Conservation (phyloP, 768 basidiomycete species). For the Pulveroboletus sp. region DNA sequence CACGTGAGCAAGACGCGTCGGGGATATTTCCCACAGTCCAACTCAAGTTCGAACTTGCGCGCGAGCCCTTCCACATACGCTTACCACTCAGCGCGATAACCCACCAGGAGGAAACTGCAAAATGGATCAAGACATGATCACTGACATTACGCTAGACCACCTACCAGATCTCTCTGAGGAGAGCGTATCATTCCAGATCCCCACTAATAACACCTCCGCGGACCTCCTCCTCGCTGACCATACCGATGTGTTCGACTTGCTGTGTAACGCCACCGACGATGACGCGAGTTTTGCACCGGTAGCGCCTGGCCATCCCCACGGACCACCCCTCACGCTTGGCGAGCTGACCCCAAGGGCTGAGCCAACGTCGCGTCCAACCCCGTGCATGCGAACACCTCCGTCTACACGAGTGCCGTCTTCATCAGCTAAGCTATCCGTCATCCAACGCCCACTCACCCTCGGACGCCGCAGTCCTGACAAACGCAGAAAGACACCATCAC, state of each 20-base stretch:
- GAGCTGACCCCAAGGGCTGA: slow-evolving; percentile 40
- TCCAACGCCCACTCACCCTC: slow-evolving; percentile 7
- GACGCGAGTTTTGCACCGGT: slow-evolving; percentile 38
- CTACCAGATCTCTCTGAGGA: slow-evolving; percentile 49
- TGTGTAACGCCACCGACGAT: slow-evolving; percentile 27
- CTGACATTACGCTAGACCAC: slow-evolving; percentile 47
- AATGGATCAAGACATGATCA: slow-evolving; percentile 24
- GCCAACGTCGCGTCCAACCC: not conserved
- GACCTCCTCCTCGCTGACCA: slow-evolving; percentile 40
- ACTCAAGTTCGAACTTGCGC: slow-evolving; percentile 6
- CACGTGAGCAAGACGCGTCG: slow-evolving; percentile 30
- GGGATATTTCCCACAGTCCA: slow-evolving; percentile 18
- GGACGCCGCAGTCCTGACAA: slow-evolving; percentile 15
- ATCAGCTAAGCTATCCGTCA: slow-evolving; percentile 15
- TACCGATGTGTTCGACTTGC: slow-evolving; percentile 36
- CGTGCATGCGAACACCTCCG: slow-evolving; percentile 11
- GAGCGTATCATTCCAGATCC: slow-evolving; percentile 45
- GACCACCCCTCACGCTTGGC: slow-evolving; percentile 33
- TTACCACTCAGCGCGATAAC: not conserved
- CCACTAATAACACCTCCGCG: slow-evolving; percentile 32
- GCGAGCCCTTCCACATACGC: not conserved
- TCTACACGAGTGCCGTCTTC: not conserved
- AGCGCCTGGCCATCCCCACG: slow-evolving; percentile 22
- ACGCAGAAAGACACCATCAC: slow-evolving; percentile 4
- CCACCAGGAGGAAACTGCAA: not conserved